These are phyloP conservation scores for Nemophila menziesii DNA, from an alignment of 257 asterid species.

Conservation along the genomic window DNA sequence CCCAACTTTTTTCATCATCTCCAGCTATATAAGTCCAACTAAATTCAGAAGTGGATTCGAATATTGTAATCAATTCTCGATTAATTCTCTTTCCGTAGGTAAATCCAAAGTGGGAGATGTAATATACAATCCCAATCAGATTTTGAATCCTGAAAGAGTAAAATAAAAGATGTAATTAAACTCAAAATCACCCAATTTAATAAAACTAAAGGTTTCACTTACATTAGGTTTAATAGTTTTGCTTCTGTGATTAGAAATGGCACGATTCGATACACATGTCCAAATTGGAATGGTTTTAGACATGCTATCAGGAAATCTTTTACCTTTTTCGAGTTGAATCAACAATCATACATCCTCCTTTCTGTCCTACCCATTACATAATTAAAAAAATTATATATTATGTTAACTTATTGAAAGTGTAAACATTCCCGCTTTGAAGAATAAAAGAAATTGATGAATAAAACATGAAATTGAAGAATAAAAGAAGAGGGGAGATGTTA, in stretches of 20 bases:
- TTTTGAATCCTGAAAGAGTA: too few relatives aligned
- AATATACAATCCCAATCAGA: conserved; percentile 70
- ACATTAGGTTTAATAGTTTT: conserved; percentile 21
- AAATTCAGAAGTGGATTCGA: conserved; percentile 79
- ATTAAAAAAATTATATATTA: too few relatives aligned
- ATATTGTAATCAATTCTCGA: conserved; percentile 48
- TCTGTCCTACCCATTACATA: conserved; percentile 67
- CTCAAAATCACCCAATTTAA: too few relatives aligned
- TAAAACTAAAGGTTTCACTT: conserved; percentile 13
- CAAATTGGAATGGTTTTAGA: conserved; percentile 97
- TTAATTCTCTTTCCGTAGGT: conserved; percentile 49
- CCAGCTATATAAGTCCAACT: conserved; percentile 99
- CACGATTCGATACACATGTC: conserved; percentile 87
- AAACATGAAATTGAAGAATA: too few relatives aligned
- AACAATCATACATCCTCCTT: conserved; percentile 86
- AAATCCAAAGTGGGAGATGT: conserved; percentile 97
- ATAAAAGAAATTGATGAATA: too few relatives aligned
- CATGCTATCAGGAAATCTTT: conserved; percentile 96
- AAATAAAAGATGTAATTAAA: too few relatives aligned
- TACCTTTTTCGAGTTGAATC: conserved; percentile 94
- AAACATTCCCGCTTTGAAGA: too few relatives aligned
- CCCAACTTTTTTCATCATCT: conserved; percentile 99
- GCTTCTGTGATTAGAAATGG: conserved; percentile 36
- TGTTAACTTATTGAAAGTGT: too few relatives aligned
- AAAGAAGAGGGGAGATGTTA: too few relatives aligned